Evolutionary conservation across 768 basidiomycete genomes (phyloP).

Genomic region (Sporobolomyces roseus): DNA sequence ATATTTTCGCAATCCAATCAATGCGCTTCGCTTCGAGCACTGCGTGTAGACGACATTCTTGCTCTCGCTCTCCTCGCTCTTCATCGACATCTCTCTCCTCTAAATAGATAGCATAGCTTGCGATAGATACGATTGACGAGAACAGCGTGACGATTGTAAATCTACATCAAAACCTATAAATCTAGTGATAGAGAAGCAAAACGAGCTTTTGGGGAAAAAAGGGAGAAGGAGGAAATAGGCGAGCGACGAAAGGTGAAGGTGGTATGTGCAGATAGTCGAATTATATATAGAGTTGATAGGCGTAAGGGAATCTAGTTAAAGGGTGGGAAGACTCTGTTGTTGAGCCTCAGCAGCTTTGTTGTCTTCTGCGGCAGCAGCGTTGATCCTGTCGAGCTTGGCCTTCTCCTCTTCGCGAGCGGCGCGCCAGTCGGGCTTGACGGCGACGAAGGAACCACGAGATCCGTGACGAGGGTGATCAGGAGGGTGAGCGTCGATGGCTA

Average conservation of each 20-base stretch:
- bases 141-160: no score
- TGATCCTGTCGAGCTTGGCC: slow-evolving; percentile 5
- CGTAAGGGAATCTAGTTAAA: not conserved
- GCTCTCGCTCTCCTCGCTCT: no score
- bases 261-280: not conserved
- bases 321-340: no score
- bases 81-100: no score
- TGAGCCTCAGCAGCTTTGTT: not conserved
- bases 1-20: no score
- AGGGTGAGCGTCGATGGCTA: slow-evolving; percentile 39
- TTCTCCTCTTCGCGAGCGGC: not conserved
- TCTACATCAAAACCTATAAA: not conserved
- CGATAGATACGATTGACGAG: no score
- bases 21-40: no score
- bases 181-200: not conserved
- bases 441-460: slow-evolving; percentile 38
- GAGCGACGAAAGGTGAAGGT: no score
- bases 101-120: no score
- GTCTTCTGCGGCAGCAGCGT: slow-evolving; percentile 8
- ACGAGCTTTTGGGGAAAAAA: not conserved
- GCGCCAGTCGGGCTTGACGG: slow-evolving; percentile 34
- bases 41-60: no score
- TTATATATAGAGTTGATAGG: not conserved
- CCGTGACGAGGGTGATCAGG: slow-evolving; percentile 40
- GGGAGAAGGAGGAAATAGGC: no score